Evolutionary conservation across 148 eudicot genomes (phyloP).

Genomic region (Chenopodium suecicum): DNA sequence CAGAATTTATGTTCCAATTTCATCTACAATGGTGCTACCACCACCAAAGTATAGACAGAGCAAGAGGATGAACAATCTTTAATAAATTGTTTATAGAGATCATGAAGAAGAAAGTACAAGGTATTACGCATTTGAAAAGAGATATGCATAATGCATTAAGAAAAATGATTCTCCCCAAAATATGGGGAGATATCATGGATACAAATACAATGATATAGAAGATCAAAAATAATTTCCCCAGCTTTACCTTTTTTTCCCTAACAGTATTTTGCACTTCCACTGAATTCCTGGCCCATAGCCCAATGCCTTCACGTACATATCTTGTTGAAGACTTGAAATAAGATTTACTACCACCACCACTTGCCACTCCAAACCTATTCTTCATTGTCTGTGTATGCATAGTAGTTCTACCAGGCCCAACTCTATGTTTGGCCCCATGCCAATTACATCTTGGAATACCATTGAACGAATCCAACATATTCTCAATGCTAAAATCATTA

Average conservation of each 20-base stretch:
- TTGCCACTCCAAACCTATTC: neutral
- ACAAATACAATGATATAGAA: constrained; percentile 20
- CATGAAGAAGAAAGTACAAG: constrained; percentile 18
- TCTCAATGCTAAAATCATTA: neutral
- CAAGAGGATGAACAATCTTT: neutral
- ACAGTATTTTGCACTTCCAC: constrained; percentile 8
- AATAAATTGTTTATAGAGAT: constrained; percentile 19
- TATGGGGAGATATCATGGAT: constrained; percentile 24
- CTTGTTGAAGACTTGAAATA: constrained; percentile 7
- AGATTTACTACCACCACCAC: constrained; percentile 11
- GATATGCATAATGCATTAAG: constrained; percentile 19
- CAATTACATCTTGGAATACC: constrained; percentile 7
- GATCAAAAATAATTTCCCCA: constrained; percentile 22
- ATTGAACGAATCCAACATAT: constrained; percentile 16
- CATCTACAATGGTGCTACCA: constrained; percentile 4
- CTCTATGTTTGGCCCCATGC: constrained; percentile 10
- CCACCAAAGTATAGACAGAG: constrained; percentile 2
- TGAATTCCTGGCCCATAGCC: constrained; percentile 16
- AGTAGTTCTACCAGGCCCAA: constrained; percentile 13
- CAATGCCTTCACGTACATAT: constrained; percentile 14
- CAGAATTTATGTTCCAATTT: neutral
- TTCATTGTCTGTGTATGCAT: constrained; percentile 14
- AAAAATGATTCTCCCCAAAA: constrained; percentile 15
- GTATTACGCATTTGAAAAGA: constrained; percentile 17
- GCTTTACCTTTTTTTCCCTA: constrained; percentile 30